Evolutionary conservation across 1,284 basidiomycete genomes (phyloP), one percentile per base, ranked within the genome.

Genomic region (Psilocybe mexicana): DNA sequence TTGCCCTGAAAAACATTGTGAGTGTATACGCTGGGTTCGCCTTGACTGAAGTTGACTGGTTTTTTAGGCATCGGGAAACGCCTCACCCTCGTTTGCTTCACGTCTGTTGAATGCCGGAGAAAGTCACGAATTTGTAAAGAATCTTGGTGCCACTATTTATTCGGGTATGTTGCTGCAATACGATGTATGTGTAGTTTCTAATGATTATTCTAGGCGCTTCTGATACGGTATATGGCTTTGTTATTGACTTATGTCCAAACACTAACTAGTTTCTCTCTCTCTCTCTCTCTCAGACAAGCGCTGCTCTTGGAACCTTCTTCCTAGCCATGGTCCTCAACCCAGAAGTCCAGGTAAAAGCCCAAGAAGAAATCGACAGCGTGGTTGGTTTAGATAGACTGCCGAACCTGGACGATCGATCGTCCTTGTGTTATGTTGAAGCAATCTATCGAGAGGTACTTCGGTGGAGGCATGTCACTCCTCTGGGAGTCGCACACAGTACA

Each of bases 391-490:
- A 64, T 14, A 66, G 71, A 3, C 62, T 73, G 2, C 69, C 70
- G 0, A 67, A 62, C 3, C 75, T 75, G 43, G 65, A 63, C 8
- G 79, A 81, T 57, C 62, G 72, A 6, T 14, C 52, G 8, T 59
- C 61, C 2, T 61, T 76, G 12, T 71, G 70, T 0, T 73, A 73
- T 36, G 58, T 72, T n/a, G 69, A 74, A 45, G 72, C 71, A 6
- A 47, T 75, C 14, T 63, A 67, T 30, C 65, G 69, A 26, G 74
- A 76, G 55, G 36, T 69, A 5, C 46, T 68, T 26, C 61, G 70
- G 40, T 68, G 66, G 63, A 58, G 50, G 11, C 67, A 66, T 7
- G 55, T 59, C 14, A n/a, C 53, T 2, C 61, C 60, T 1, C 30
- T 67, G 25, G 60, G 56, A 14, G 42, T 67, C 4, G 49, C 61